Conservation (phyloP, 495 filamentous ascomycete genomes). For the Annulohypoxylon maeteangense region DNA sequence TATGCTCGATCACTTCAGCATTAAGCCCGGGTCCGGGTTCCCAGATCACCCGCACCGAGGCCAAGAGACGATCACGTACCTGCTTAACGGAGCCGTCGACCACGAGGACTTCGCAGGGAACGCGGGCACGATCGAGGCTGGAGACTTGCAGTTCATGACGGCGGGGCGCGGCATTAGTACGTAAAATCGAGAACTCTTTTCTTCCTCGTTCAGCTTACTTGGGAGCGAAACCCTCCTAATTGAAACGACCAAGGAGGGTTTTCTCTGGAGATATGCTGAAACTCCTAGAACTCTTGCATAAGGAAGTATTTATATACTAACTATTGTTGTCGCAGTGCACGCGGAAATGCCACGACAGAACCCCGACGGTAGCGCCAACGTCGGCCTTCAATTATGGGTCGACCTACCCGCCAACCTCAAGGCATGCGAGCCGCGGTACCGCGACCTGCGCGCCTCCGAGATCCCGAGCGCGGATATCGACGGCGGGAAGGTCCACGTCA, state of each 20-base stretch:
- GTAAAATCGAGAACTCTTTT: too few species aligned
- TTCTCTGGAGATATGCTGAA: too few species aligned
- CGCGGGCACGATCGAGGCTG: constrained; percentile 82
- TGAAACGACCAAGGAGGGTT: too few species aligned
- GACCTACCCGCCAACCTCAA: constrained; percentile 87
- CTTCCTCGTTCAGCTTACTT: too few species aligned
- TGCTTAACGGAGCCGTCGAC: constrained; percentile 84
- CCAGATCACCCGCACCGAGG: constrained; percentile 72
- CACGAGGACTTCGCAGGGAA: constrained; percentile 97
- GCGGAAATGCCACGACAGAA: constrained; percentile 94
- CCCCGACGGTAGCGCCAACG: constrained; percentile 76
- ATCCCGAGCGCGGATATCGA: constrained; percentile 78
- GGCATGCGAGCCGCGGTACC: constrained; percentile 88
- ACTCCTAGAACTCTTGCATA: too few species aligned
- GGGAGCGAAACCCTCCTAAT: too few species aligned
- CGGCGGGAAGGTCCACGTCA: constrained; percentile 77
- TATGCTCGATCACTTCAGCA: constrained; percentile 95
- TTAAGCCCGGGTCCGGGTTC: constrained; percentile 84
- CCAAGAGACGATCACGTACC: constrained; percentile 77
- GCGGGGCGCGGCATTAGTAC: constrained; percentile 91
- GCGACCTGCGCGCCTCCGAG: constrained; percentile 80
- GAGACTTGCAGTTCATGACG: constrained; percentile 98
- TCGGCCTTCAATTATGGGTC: constrained; percentile 95
- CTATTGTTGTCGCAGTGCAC: too few species aligned
- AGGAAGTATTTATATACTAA: too few species aligned